Base-by-base conservation (phyloP, 768 basidiomycete genomes). In the Galerina sulciceps region DNA sequence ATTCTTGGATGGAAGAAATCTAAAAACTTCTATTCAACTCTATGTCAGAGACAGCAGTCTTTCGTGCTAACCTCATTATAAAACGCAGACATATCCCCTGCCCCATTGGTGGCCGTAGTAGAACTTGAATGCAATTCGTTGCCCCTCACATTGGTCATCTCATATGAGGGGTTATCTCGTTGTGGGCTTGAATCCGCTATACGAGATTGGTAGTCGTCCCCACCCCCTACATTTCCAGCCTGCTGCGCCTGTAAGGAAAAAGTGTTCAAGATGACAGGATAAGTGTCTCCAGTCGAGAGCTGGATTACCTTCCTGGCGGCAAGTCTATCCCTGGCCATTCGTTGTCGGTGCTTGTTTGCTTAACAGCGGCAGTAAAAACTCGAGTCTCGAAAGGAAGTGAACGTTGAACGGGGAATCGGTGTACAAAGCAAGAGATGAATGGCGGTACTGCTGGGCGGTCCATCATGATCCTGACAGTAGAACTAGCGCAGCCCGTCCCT, bases 261-360 rank as follows among this genome's bases (percentile, higher is more conserved):
- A 48, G 22, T 40, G 57, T 26, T 44, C 53, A 58, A 59, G 56
- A 38, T 37, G 49, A 23, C 48, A 61, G 65, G 41, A 57, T 17
- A n/a, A 41, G 15, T 31, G 4, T 23, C 26, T n/a, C 18, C n/a
- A 49, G 26, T 35, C 42, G 60, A 57, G 49, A 48, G 49, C 49
- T 61, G 26, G 26, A 62, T 56, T 50, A 91, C 91, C 78, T 91
- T 85, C 86, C 90, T 85, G 62, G 89, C 91, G 67, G 91, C 93
- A 64, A 96, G 84, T 82, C 94, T 86, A 79, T 96, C 93, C 84
- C 94, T 87, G 64, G 94, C 91, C 88, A 93, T 90, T 31, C 8
- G 26, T 31, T 31, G 8, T 8, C 8, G 26, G 26, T 3, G 6
- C 45, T 47, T 40, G 49, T 42, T 52, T 63, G 63, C 36, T 50